Base-by-base conservation (phyloP, 192 early-diverging fungal species). In the Backusella australiensis region DNA sequence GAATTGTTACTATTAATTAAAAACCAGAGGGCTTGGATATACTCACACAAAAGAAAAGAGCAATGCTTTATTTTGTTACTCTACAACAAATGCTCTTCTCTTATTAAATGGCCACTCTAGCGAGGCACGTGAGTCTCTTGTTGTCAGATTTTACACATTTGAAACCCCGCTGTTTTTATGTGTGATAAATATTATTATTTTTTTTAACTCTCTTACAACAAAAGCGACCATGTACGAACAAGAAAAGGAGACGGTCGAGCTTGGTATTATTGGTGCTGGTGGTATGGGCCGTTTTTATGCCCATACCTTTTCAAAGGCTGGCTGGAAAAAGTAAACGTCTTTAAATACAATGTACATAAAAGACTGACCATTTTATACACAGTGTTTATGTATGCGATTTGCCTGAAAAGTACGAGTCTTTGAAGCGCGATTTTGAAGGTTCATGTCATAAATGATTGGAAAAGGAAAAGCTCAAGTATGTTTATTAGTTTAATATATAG, bases 251-350 rank as follows among this genome's bases (percentile, higher is more conserved):
- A 79, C 76, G 1, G 66, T 90, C 11, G 87, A 96, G 56, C 85
- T 99, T 70, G 97, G 97, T 26, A 92, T 99, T 73, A 97, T 99
- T 69, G 97, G 97, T 34, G 90, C 91, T 78, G 96, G 97, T 67
- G 96, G 95, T 80, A 99, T 99, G 96, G 97, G 96, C 42, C 86
- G 89, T 71, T 89, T 98, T 39, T 99, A 98, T 75, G 96, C 94
- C 1, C 82, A 82, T 21, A 84, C 81, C 56, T 90, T 98, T 65
- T 69, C 80, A n/a, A 76, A 86, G 42, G 90, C 91, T 14, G 96
- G 96, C 8, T 98, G 93, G 92, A 92, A 92, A 84, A 84, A 86
- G 91, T 90, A 84, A 65, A 23, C 41, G 12, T 19, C 38, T 35
- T 46, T 5, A 12, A 59, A 3, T 12, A 14, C 7, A 63, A 4